These are phyloP conservation scores for Trametes villosa DNA, from an alignment of 768 basidiomycete genomes.

Conservation along the genomic window DNA sequence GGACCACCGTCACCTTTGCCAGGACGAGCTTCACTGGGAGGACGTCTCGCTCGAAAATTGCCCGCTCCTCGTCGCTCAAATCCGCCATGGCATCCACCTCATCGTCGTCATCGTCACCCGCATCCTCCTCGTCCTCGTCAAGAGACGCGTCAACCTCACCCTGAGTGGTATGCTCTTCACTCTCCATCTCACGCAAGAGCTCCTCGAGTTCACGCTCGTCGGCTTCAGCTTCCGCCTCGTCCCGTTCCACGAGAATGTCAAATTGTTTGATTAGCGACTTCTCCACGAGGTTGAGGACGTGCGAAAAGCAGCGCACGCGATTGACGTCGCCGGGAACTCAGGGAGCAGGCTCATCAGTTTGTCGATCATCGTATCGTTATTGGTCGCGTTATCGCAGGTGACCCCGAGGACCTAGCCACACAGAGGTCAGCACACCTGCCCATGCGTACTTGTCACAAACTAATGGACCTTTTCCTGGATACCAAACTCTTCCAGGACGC, in stretches of 20 bases:
- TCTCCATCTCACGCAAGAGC: neutral
- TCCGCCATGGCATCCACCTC: neutral
- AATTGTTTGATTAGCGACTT: constrained; percentile 18
- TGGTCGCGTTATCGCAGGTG: constrained; percentile 24
- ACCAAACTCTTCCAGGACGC: constrained; percentile 38
- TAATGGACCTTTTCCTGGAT: constrained; percentile 39
- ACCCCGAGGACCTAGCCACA: constrained; percentile 15
- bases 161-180: neutral
- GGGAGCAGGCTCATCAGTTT: constrained; percentile 1
- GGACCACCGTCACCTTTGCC: too few relatives aligned
- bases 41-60: too few relatives aligned
- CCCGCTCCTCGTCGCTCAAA: constrained; percentile 3
- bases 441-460: neutral
- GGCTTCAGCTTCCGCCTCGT: neutral
- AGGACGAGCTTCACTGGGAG: too few relatives aligned
- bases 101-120: neutral
- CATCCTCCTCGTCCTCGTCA: neutral
- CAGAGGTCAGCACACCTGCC: neutral
- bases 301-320: constrained; percentile 20
- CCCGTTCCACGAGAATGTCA: constrained; percentile 6
- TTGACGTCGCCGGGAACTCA: neutral
- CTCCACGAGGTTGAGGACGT: constrained; percentile 18
- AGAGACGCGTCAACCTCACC: neutral
- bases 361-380: constrained; percentile 21
- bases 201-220: neutral